A percentile compares a stretch with the other conserved stretches of the same genome.
These are phyloP conservation scores for Thymus mandschuricus DNA, from an alignment of 257 asterid genomes.

Conservation along the genomic window DNA sequence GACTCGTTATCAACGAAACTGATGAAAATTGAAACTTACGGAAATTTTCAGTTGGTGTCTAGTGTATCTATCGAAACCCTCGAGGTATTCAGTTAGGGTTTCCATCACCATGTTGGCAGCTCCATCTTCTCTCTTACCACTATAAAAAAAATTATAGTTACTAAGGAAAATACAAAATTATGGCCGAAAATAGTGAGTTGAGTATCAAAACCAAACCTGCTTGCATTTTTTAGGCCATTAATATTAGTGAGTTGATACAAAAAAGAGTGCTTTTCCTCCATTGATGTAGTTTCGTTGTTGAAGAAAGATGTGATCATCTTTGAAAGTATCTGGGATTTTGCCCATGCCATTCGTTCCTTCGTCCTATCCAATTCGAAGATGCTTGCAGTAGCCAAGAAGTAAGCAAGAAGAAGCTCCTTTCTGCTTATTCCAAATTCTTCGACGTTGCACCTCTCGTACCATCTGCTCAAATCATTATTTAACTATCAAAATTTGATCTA, in stretches of 20 bases:
- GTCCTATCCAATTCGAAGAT: constrained; percentile 45
- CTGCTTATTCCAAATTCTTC: constrained; percentile 39
- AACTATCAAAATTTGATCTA: too few species aligned
- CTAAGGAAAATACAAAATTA: too few species aligned
- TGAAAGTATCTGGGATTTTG: constrained; percentile 40
- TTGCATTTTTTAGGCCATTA: constrained; percentile 10
- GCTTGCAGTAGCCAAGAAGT: constrained; percentile 45
- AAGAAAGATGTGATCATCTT: constrained; percentile 33
- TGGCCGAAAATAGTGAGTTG: not conserved
- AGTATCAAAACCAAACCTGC: not conserved
- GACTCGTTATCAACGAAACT: too few species aligned
- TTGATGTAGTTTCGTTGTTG: not conserved
- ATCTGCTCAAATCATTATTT: constrained; percentile 27
- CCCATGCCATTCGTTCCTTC: constrained; percentile 49
- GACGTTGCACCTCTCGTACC: constrained; percentile 38
- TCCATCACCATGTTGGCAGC: not conserved
- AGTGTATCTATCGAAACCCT: constrained; percentile 32
- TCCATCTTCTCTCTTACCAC: not conserved
- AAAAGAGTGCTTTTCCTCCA: constrained; percentile 9
- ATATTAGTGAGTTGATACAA: not conserved
- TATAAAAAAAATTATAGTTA: not conserved
- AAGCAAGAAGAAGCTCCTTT: constrained; percentile 40
- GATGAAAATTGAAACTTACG: constrained; percentile 30
- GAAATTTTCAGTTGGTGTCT: constrained; percentile 25
- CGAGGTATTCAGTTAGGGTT: constrained; percentile 29